phyloP scores from a whole-genome alignment of 192 early-diverging fungal species.

The Gaertneriomyces sp. region DNA sequence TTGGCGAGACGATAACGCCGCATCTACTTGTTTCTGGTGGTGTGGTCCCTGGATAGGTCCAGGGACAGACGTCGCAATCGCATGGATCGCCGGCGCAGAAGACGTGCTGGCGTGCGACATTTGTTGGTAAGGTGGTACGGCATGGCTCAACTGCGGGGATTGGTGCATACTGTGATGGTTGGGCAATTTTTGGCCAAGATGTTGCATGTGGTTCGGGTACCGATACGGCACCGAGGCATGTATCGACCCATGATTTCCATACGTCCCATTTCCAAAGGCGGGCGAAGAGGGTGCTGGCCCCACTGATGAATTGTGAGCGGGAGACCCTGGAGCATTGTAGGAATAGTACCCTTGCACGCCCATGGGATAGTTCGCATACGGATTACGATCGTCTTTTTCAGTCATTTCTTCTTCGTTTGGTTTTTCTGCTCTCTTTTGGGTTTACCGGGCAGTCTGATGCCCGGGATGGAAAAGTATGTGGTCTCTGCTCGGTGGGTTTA shows the following conservation, averaged over 20 bases:
- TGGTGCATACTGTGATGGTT: constrained; percentile 15
- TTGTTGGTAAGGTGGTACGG: constrained; percentile 22
- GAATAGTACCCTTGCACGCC: constrained; percentile 20
- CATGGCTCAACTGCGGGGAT: constrained; percentile 27
- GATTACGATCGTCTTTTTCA: constrained; percentile 32
- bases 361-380: constrained; percentile 22
- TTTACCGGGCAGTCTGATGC: no score
- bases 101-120: neutral
- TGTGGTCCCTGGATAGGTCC: constrained; percentile 33
- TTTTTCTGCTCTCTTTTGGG: no score
- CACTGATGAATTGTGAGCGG: constrained; percentile 17
- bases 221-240: constrained; percentile 19
- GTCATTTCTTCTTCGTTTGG: neutral
- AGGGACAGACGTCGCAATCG: neutral
- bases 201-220: constrained; percentile 17
- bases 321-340: constrained; percentile 31
- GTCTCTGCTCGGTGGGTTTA: no score
- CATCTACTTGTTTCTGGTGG: constrained; percentile 72
- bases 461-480: no score
- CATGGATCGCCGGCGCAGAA: constrained; percentile 3
- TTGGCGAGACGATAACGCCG: constrained; percentile 69
- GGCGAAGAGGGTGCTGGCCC: constrained; percentile 30
- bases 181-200: constrained; percentile 20
- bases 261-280: constrained; percentile 6
- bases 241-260: constrained; percentile 14